Conservation (phyloP, 108 stramenopile genomes). For the Conticribra weissflogii region DNA sequence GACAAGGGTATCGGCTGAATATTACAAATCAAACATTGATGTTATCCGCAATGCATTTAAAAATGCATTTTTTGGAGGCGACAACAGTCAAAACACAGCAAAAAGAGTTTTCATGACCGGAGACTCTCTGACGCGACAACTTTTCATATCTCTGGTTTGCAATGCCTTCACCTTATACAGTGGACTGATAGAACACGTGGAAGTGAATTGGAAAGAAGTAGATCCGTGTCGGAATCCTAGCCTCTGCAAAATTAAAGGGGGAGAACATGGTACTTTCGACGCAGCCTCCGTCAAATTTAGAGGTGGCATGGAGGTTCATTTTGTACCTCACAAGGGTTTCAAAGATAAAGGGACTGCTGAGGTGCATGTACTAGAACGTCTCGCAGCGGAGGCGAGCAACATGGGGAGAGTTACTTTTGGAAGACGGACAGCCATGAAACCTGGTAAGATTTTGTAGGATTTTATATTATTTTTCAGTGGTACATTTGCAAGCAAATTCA, state of each 20-base stretch:
- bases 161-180: constrained; percentile 12
- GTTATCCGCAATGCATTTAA: constrained; percentile 4
- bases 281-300: constrained; percentile 21
- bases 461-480: too few species aligned
- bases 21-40: constrained; percentile 6
- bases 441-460: background rate
- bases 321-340: constrained; percentile 24
- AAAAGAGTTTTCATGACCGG: constrained; percentile 25
- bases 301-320: constrained; percentile 28
- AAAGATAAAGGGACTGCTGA: constrained; percentile 1
- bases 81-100: background rate
- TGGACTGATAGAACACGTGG: constrained; percentile 6
- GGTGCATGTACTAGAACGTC: constrained; percentile 1
- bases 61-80: background rate
- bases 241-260: background rate
- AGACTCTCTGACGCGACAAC: constrained; percentile 30
- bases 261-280: constrained; percentile 24
- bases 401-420: constrained; percentile 25
- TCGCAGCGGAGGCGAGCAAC: constrained; percentile 5
- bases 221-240: constrained; percentile 7
- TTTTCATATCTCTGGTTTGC: constrained; percentile 31
- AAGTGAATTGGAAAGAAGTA: constrained; percentile 14
- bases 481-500: too few species aligned
- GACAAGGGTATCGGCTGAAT: constrained; percentile 14
- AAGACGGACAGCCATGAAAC: constrained; percentile 11